Evolutionary conservation across 148 eudicot species (phyloP), one percentile per base, ranked within the genome.

Genomic region (Amaranthus hypochondriacus): DNA sequence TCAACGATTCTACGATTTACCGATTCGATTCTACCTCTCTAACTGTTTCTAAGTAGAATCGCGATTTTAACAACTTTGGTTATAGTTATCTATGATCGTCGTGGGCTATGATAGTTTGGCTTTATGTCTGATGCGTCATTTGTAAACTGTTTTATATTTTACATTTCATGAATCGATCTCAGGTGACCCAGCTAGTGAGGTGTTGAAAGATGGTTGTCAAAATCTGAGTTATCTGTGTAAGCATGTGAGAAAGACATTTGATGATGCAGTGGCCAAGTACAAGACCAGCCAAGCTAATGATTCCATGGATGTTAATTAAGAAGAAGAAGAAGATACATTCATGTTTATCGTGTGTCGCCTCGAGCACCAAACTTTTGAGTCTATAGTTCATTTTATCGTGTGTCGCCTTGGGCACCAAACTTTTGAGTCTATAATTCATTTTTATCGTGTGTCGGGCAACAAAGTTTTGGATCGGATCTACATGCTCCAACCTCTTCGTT

Each of bases 151-250:
- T 13, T n/a, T 14, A 21, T 10, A 1, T 39, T 48, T 44, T 65
- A 39, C 70, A 70, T 21, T 62, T 28, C 18, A 18, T 18, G 18
- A 18, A 18, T 43, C 49, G 54, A 78, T 62, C 71, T 48, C 81
- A 89, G 94, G 94, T 60, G 88, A 84, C 76, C 85, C 89, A 58
- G 94, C 94, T 12, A 76, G 64, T 55, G 91, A 87, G 73, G 94
- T 89, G 7, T 43, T 89, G 78, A 87, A 86, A 76, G 94, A 87
- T 79, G 76, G 84, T 21, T 87, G 88, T 81, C 87, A 86, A 75
- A 86, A 86, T 73, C 68, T 89, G 72, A 87, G 84, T 78, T 75
- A 56, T 66, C 75, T 86, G 78, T 83, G 91, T 72, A 88, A 81
- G 81, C 95, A 88, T 77, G 88, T 89, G 53, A 78, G 85, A 75